Evolutionary conservation across 495 filamentous ascomycete genomes (phyloP), one percentile per base, ranked within the genome.

Genomic region (Hapsidospora chrysogenum): DNA sequence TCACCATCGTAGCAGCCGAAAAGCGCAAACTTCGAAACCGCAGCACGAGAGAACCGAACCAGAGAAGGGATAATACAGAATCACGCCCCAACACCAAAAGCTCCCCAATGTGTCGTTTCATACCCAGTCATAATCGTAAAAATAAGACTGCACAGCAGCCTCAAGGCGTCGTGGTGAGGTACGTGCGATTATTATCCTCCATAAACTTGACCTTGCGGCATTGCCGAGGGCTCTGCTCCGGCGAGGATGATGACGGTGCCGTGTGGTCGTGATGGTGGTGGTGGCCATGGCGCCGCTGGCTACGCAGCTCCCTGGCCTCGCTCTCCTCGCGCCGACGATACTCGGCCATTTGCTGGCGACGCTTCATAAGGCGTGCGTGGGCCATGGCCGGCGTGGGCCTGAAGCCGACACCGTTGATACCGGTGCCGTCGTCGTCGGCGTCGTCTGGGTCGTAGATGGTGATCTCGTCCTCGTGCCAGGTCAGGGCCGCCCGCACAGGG

Each of bases 361-460:
- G 66, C 51, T 73, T 79, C 51, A 85, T 71, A 5, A 70, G 64
- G 37, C 87, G 64, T 17, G 74, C 73, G 52, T 81, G 76, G 1
- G 84, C 86, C 20, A 85, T 74, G 21, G 80, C 79, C 13, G 85
- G 68, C 7, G 85, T 95, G 1, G 87, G 87, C 42, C 73, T 78
- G 55, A 92, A 95, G 1, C 86, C 87, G 47, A 96, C 78, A 10
- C 87, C 87, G 53, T 92, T 83, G 42, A 85, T 81, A 25, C 79
- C 79, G 23, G 79, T 79, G 17, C 79, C 79, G 53, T 85, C 79
- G 42, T 84, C 80, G 37, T 67, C 72, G 26, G 74, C 75, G 50
- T 84, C 80, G 20, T 65, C 65, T 2, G 76, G 76, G 42, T 79
- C 65, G 48, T 89, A 79, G 13, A 84, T 74, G 0, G 84, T 92